These are phyloP conservation scores for Scalesia atractyloides DNA, from an alignment of 129 eudicot genomes.

Conservation along the genomic window DNA sequence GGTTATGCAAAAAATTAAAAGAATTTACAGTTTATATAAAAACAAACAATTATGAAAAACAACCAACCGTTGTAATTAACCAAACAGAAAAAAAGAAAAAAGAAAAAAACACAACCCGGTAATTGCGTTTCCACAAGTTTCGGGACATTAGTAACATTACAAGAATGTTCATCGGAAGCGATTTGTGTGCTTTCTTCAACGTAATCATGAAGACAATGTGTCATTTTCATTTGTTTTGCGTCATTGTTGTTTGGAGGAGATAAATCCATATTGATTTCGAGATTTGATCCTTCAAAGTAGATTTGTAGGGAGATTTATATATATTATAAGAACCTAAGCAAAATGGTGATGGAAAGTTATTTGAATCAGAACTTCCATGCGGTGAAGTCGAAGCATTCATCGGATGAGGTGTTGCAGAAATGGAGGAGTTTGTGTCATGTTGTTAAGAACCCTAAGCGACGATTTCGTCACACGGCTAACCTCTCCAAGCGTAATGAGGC, in stretches of 20 bases:
- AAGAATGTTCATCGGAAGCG: neutral
- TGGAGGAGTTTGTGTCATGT: conserved; percentile 90
- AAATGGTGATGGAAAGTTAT: conserved; percentile 67
- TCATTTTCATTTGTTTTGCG: conserved; percentile 7
- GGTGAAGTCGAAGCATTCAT: conserved; percentile 65
- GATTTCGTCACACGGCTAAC: conserved; percentile 90
- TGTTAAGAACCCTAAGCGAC: conserved; percentile 93
- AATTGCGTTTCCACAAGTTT: conserved; percentile 29
- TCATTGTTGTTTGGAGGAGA: conserved; percentile 23
- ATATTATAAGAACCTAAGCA: neutral
- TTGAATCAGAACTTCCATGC: conserved; percentile 74
- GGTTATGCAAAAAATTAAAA: too few relatives aligned
- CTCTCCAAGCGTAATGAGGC: conserved; percentile 83
- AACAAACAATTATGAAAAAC: too few relatives aligned
- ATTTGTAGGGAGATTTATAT: conserved; percentile 16
- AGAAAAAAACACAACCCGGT: conserved; percentile 34
- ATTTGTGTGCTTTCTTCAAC: neutral
- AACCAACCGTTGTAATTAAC: too few relatives aligned
- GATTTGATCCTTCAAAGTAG: conserved; percentile 20
- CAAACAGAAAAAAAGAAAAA: too few relatives aligned
- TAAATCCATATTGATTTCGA: conserved; percentile 5
- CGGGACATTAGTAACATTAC: conserved; percentile 13
- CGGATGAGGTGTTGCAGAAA: conserved; percentile 64
- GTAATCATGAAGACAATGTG: conserved; percentile 6
- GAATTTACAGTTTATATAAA: too few relatives aligned